Base-by-base conservation (phyloP, 345 rosid genomes). In the Pistacia atlantica region DNA sequence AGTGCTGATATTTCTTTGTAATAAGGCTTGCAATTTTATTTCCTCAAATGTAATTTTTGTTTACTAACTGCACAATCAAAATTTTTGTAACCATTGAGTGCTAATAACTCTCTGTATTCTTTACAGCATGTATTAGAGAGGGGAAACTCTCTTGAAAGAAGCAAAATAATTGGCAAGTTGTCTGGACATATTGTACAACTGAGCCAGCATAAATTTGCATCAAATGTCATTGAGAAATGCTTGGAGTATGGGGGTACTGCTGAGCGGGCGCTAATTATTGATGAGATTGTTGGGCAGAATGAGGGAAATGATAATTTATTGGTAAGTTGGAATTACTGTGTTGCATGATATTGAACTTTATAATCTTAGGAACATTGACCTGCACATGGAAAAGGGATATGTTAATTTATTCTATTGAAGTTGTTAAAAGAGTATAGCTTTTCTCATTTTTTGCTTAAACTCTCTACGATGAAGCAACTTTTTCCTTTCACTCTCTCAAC, bases 121-220 rank as follows among this genome's bases (percentile, higher is more conserved):
- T 48, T 75, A 60, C 89, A 90, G 95, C 91, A 90, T 80, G 91
- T 90, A 3, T 71, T 90, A 81, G 90, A 80, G 84, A 85, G 87
- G 80, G 95, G 95, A 20, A 90, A 83, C 54, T 67, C 85, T 71
- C 37, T 73, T 35, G 92, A 89, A 77, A 80, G 92, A 67, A 78
- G 78, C 80, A 83, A 82, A 73, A 90, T 90, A 22, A 86, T 89
- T 61, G 69, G 86, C 73, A 87, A 89, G 79, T 65, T 89, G 69
- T 75, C 87, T 3, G 95, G 95, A 65, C 82, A 86, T 79, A 76
- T 90, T 13, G 87, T 86, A 63, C 88, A 83, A 63, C 83, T 90
- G 80, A 90, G 95, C 79, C 90, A 86, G 78, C 92, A 90, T 66
- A 90, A 90, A 74, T 90, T 87, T 81, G 95, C 91, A 25, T 90